Conservation (phyloP, 768 basidiomycete species). For the Tricholoma saponaceum region DNA sequence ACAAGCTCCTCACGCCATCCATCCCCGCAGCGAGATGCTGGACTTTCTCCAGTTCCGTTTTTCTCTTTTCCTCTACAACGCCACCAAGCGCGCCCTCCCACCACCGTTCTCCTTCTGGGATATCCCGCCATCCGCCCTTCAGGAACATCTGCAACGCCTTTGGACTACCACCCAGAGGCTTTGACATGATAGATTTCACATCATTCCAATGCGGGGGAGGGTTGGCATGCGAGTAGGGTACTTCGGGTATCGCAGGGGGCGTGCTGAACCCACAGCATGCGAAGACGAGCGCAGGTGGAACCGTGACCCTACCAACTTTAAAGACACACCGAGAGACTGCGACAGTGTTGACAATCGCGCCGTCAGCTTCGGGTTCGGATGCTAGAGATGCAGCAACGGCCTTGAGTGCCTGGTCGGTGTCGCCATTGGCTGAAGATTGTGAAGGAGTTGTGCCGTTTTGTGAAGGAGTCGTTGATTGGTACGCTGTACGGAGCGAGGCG, state of each 20-base stretch:
- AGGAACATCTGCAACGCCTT: constrained; percentile 43
- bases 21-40: constrained; percentile 32
- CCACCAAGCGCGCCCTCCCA: constrained; percentile 61
- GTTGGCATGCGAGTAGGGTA: constrained; percentile 34
- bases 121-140: constrained; percentile 57
- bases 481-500: constrained; percentile 31
- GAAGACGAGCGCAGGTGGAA: constrained; percentile 63
- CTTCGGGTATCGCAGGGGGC: constrained; percentile 19
- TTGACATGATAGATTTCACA: constrained; percentile 35
- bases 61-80: constrained; percentile 38
- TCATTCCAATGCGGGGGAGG: constrained; percentile 47
- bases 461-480: constrained; percentile 15
- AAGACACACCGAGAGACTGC: constrained; percentile 62
- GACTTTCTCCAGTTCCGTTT: constrained; percentile 28
- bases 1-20: constrained; percentile 25
- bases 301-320: constrained; percentile 68
- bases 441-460: constrained; percentile 5
- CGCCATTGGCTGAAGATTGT: constrained; percentile 13
- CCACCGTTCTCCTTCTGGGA: constrained; percentile 57
- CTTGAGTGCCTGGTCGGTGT: constrained; percentile 21
- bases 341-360: constrained; percentile 57
- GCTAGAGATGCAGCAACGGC: constrained; percentile 28
- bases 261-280: constrained; percentile 55
- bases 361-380: constrained; percentile 45
- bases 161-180: constrained; percentile 28